phyloP scores from a whole-genome alignment of 305 asterid genomes.

The Salvia sclarea region DNA sequence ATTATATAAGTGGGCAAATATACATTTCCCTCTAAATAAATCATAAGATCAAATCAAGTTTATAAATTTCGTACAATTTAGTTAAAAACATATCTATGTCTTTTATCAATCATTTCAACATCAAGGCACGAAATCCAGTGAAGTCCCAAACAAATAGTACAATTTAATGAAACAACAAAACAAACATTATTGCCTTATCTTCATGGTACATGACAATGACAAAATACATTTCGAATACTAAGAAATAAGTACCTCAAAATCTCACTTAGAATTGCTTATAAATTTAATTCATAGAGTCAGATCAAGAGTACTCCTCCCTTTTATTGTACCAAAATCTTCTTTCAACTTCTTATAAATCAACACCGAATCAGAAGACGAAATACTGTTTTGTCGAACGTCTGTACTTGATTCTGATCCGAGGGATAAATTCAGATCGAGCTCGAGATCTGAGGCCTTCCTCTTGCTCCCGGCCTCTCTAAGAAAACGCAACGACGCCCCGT shows the following conservation, averaged over 20 bases:
- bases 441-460: constrained; percentile 44
- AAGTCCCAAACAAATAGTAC: not conserved
- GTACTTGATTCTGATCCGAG: constrained; percentile 39
- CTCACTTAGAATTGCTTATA: constrained; percentile 65
- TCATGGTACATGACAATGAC: not conserved
- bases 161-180: not conserved
- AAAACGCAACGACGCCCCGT: not conserved
- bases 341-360: constrained; percentile 35
- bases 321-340: constrained; percentile 34
- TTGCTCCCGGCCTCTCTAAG: constrained; percentile 29
- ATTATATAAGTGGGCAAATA: too few relatives aligned
- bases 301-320: constrained; percentile 73
- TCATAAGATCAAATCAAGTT: too few relatives aligned
- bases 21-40: too few relatives aligned
- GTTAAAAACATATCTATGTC: not conserved
- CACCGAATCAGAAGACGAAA: constrained; percentile 30
- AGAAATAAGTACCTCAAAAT: constrained; percentile 61
- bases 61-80: too few relatives aligned
- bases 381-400: not conserved
- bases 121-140: not conserved
- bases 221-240: not conserved
- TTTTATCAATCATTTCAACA: not conserved
- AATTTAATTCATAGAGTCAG: constrained; percentile 73
- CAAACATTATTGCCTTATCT: not conserved
- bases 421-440: constrained; percentile 49